phyloP scores from a whole-genome alignment of 2,329 filamentous ascomycete species.

The Fusarium sp. region DNA sequence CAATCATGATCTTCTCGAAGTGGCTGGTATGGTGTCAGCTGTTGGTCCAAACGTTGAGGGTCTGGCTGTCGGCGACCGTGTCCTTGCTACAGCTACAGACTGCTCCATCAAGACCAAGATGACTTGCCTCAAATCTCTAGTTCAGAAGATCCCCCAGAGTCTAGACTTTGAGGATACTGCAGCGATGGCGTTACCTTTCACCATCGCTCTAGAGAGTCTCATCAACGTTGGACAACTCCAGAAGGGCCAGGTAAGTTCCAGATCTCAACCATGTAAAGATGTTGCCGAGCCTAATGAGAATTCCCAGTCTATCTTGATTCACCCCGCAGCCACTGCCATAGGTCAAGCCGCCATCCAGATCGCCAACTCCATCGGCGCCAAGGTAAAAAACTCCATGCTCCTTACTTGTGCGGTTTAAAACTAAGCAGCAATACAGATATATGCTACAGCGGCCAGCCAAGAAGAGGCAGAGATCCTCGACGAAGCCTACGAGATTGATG shows the following conservation, averaged over 20 bases:
- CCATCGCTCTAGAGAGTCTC: not conserved
- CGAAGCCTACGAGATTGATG: not conserved
- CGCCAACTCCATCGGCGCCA: not conserved
- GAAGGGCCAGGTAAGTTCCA: not conserved
- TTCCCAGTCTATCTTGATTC: not conserved
- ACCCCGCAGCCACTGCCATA: not conserved
- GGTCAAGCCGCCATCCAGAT: not conserved
- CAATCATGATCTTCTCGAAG: not conserved
- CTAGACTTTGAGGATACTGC: not conserved
- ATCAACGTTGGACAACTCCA: not conserved
- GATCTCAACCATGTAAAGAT: too few species aligned
- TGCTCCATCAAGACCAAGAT: not conserved
- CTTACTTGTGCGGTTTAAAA: not conserved
- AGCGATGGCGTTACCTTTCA: not conserved
- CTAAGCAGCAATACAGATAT: not conserved
- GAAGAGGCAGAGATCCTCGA: conserved; percentile 2
- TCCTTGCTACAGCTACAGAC: not conserved
- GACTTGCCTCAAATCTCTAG: not conserved
- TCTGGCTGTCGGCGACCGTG: not conserved
- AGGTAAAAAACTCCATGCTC: not conserved
- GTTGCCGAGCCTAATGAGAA: not conserved
- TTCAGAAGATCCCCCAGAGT: not conserved
- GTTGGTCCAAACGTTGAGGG: not conserved
- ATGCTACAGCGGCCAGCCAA: not conserved
- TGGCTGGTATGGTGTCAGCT: not conserved